Percentiles rank a stretch among this genome's conserved stretches.
Evolutionary conservation across 177 flowering plant genomes (phyloP).

Genomic region (Vitis hybrid): DNA sequence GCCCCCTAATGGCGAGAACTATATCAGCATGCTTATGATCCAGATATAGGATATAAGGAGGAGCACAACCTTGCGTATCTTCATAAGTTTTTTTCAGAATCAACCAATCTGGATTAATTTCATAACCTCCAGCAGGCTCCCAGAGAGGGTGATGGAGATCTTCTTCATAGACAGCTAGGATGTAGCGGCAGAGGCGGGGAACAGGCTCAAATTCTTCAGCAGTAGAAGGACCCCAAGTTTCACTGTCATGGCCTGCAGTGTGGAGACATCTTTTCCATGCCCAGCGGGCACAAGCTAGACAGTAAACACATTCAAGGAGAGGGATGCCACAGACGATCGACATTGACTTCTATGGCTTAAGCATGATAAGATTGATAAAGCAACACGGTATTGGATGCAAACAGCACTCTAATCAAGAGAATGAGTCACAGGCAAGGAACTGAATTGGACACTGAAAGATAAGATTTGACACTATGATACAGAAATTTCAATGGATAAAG

Average conservation of each 20-base stretch:
- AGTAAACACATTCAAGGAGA: constrained; percentile 65
- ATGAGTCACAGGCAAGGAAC: background rate
- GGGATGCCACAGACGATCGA: constrained; percentile 67
- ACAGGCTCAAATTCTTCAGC: constrained; percentile 77
- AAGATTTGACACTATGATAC: background rate
- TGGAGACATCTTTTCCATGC: constrained; percentile 78
- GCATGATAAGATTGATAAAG: constrained; percentile 9
- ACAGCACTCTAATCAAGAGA: background rate
- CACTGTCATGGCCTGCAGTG: constrained; percentile 72
- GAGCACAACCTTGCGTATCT: constrained; percentile 55
- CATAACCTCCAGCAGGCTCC: constrained; percentile 72
- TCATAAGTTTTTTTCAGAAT: constrained; percentile 42
- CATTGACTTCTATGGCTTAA: constrained; percentile 33
- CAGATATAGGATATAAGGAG: constrained; percentile 62
- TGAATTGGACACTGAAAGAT: background rate
- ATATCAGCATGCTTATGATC: constrained; percentile 67
- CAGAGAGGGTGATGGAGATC: constrained; percentile 55
- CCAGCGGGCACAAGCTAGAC: constrained; percentile 75
- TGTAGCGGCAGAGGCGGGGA: constrained; percentile 69
- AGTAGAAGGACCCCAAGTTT: constrained; percentile 60
- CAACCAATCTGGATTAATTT: constrained; percentile 59
- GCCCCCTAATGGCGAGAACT: constrained; percentile 70
- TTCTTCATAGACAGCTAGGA: constrained; percentile 65
- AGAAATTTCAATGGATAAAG: background rate
- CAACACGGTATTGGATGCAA: background rate